These are phyloP conservation scores for Diaporthe destruens DNA, from an alignment of 2,329 filamentous ascomycete species.

Conservation along the genomic window DNA sequence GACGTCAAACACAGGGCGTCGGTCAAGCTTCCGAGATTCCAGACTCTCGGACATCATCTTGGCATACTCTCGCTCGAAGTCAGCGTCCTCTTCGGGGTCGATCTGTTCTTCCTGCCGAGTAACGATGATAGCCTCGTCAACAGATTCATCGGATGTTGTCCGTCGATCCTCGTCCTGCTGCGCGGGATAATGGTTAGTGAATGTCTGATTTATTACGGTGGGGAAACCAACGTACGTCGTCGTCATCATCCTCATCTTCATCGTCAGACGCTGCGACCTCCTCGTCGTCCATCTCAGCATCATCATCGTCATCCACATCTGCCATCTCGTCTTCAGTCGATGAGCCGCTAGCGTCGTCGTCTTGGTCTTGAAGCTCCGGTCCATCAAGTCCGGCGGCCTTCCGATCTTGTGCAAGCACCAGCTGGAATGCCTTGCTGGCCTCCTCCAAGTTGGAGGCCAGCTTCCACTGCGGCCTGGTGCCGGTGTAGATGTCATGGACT, in stretches of 20 bases:
- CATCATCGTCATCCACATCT: constrained; percentile 65
- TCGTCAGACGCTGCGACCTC: constrained; percentile 69
- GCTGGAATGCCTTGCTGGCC: constrained; percentile 84
- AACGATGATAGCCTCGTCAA: constrained; percentile 92
- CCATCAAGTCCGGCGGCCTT: constrained; percentile 82
- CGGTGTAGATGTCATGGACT: constrained; percentile 88
- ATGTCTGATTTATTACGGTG: background rate
- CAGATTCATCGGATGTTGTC: constrained; percentile 69
- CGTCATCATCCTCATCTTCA: constrained; percentile 69
- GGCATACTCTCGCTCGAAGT: constrained; percentile 97
- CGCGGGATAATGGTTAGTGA: constrained; percentile 42
- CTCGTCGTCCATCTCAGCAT: constrained; percentile 69
- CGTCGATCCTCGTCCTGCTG: constrained; percentile 63
- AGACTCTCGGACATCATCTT: constrained; percentile 99
- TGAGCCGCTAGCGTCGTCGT: constrained; percentile 77
- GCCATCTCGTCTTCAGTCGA: constrained; percentile 83
- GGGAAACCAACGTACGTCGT: constrained; percentile 59
- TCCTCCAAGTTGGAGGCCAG: constrained; percentile 84
- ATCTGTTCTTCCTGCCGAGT: constrained; percentile 90
- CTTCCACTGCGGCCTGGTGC: constrained; percentile 93
- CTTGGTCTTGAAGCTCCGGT: constrained; percentile 73
- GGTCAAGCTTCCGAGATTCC: constrained; percentile 95
- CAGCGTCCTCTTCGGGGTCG: constrained; percentile 93
- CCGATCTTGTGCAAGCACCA: constrained; percentile 91
- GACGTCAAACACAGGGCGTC: constrained; percentile 95